Conservation (phyloP, 164 flowering plant species). For the Umbellularia californica region DNA sequence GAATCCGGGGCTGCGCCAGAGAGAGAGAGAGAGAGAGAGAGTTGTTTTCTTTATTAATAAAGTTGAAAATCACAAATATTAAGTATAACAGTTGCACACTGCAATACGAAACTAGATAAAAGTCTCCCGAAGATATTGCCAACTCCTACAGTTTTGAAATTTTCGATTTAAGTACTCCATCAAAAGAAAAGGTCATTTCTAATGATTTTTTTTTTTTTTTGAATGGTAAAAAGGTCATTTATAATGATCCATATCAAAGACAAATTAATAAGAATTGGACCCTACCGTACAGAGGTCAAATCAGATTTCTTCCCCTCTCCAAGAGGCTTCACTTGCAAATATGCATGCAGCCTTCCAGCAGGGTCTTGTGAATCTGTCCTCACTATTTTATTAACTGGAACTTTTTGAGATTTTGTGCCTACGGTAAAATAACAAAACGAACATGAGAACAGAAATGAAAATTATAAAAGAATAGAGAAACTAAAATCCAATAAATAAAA, state of each 20-base stretch:
- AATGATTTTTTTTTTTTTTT: not conserved
- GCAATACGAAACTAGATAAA: not conserved
- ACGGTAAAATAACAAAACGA: not conserved
- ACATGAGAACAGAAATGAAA: not conserved
- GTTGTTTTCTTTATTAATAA: not conserved
- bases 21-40: not conserved
- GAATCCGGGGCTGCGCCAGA: too few species aligned
- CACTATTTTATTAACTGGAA: slow-evolving; percentile 82
- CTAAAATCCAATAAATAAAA: not conserved
- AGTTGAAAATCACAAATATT: too few species aligned
- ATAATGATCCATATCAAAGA: not conserved
- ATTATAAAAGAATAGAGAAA: not conserved
- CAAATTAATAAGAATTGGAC: not conserved
- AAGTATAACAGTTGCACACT: not conserved
- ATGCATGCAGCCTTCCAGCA: slow-evolving; percentile 93
- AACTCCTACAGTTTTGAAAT: not conserved
- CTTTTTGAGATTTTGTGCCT: slow-evolving; percentile 60
- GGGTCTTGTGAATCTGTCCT: slow-evolving; percentile 85
- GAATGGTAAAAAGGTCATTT: not conserved
- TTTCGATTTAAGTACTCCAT: not conserved
- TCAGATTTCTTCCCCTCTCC: slow-evolving; percentile 33
- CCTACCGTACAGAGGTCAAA: slow-evolving; percentile 69
- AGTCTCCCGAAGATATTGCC: not conserved
- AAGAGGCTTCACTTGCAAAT: slow-evolving; percentile 42
- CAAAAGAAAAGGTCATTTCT: not conserved